Conservation (phyloP, 768 basidiomycete genomes). For the Boletus huronensis region DNA sequence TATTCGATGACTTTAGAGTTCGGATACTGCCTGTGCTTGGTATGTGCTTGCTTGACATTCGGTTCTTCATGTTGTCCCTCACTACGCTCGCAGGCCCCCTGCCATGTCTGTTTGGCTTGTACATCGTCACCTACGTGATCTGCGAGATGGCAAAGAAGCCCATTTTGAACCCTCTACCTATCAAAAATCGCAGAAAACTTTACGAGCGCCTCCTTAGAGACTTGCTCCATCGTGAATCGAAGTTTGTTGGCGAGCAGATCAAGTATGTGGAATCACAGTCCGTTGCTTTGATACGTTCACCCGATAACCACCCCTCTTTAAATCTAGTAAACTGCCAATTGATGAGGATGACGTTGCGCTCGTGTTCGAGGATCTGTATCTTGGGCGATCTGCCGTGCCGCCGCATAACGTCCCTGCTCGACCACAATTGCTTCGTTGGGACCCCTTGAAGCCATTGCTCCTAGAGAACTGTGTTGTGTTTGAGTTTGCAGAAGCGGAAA, state of each 20-base stretch:
- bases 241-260: slow-evolving; percentile 54
- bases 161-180: slow-evolving; percentile 76
- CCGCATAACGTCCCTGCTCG: slow-evolving; percentile 71
- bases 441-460: slow-evolving; percentile 55
- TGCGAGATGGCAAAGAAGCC: slow-evolving; percentile 84
- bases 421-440: slow-evolving; percentile 82
- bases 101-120: slow-evolving; percentile 87
- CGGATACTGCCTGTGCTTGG: slow-evolving; percentile 91
- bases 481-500: slow-evolving; percentile 69
- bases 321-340: slow-evolving; percentile 64
- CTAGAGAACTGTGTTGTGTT: slow-evolving; percentile 87
- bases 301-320: background rate
- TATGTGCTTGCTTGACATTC: slow-evolving; percentile 28
- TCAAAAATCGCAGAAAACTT: slow-evolving; percentile 81
- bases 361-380: slow-evolving; percentile 84
- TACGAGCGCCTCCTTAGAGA: slow-evolving; percentile 79
- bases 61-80: background rate
- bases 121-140: slow-evolving; percentile 85
- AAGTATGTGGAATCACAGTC: slow-evolving; percentile 44
- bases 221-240: slow-evolving; percentile 70
- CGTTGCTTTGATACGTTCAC: background rate
- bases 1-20: slow-evolving; percentile 91
- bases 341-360: slow-evolving; percentile 80
- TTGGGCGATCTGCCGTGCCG: slow-evolving; percentile 73
- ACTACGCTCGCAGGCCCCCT: slow-evolving; percentile 44